These are phyloP conservation scores for Avena atlantica DNA, from an alignment of 176 grass and related monocot genomes.

Conservation along the genomic window DNA sequence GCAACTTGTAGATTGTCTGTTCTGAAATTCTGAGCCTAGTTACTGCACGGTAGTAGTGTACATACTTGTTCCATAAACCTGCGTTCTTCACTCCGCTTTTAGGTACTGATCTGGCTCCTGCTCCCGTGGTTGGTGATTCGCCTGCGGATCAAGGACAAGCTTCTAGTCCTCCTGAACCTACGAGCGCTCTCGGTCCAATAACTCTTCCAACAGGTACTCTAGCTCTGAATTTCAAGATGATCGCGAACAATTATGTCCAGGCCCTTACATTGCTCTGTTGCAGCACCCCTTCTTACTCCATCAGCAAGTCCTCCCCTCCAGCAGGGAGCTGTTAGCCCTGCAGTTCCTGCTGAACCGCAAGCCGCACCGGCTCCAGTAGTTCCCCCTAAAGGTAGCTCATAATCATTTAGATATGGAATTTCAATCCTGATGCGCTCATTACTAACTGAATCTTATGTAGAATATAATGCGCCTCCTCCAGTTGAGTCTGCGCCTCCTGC, in stretches of 20 bases:
- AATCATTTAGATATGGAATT: conserved; percentile 11
- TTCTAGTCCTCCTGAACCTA: conserved; percentile 59
- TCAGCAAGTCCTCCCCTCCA: conserved; percentile 33
- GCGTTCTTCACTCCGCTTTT: conserved; percentile 27
- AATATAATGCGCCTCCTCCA: conserved; percentile 32
- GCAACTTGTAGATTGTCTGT: not conserved
- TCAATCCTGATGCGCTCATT: not conserved
- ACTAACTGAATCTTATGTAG: conserved; percentile 35
- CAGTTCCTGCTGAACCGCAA: conserved; percentile 6
- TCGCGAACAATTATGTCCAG: not conserved
- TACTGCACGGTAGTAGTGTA: not conserved
- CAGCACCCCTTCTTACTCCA: conserved; percentile 34
- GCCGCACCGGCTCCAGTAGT: conserved; percentile 34
- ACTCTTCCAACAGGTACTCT: conserved; percentile 54
- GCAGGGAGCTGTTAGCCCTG: conserved; percentile 41
- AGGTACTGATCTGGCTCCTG: conserved; percentile 60
- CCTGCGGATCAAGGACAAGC: conserved; percentile 50
- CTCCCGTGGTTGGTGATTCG: conserved; percentile 42
- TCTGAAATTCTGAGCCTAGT: not conserved
- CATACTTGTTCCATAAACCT: conserved; percentile 27
- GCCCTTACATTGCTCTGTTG: conserved; percentile 39
- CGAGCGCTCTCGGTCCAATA: conserved; percentile 40
- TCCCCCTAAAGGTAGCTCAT: conserved; percentile 50
- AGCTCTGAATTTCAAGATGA: conserved; percentile 37
- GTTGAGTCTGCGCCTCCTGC: not conserved